Percentiles rank a stretch among this genome's conserved stretches.
Evolutionary conservation across 768 basidiomycete genomes (phyloP).

Genomic region (Exidia glandulosa): DNA sequence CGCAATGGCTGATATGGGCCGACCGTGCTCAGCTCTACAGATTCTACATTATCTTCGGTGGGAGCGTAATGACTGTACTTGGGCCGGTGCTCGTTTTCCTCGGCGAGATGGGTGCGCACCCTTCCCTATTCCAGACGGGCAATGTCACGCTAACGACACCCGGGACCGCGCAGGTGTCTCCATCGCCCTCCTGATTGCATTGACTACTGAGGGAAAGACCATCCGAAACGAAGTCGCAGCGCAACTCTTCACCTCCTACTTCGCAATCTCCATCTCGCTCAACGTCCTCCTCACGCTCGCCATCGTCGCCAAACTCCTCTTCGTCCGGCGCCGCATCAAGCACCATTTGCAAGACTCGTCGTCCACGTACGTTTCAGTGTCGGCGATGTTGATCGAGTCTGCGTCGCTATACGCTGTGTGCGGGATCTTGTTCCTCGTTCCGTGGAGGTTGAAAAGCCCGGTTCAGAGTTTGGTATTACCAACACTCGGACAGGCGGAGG

Average conservation of each 20-base stretch:
- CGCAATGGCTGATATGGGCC: too few relatives aligned
- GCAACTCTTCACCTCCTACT: conserved; percentile 8
- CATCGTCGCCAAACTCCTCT: conserved; percentile 13
- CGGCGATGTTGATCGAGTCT: conserved; percentile 26
- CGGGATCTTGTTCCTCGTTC: conserved; percentile 21
- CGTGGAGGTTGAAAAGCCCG: conserved; percentile 15
- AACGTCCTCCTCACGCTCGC: conserved; percentile 14
- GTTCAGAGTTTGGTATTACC: conserved; percentile 23
- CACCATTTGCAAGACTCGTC: conserved; percentile 11
- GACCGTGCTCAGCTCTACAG: conserved; percentile 20
- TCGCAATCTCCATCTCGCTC: conserved; percentile 10
- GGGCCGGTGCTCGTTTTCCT: conserved; percentile 6
- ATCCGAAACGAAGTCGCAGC: too few relatives aligned
- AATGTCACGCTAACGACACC: conserved; percentile 4
- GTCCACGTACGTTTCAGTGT: conserved; percentile 20
- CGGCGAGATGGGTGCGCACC: conserved; percentile 7
- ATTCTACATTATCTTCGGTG: conserved; percentile 10
- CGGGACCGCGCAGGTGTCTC: conserved; percentile 2
- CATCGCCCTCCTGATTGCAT: conserved; percentile 9
- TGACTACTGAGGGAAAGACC: conserved; percentile 7
- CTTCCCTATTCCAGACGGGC: neutral
- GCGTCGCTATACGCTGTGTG: conserved; percentile 19
- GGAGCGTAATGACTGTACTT: conserved; percentile 5
- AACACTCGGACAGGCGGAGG: conserved; percentile 19
- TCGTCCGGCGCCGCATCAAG: conserved; percentile 11